A percentile compares a stretch with the other conserved stretches of the same genome.
Evolutionary conservation across 1,284 basidiomycete species (phyloP).

Genomic region (Puccinia triticina): DNA sequence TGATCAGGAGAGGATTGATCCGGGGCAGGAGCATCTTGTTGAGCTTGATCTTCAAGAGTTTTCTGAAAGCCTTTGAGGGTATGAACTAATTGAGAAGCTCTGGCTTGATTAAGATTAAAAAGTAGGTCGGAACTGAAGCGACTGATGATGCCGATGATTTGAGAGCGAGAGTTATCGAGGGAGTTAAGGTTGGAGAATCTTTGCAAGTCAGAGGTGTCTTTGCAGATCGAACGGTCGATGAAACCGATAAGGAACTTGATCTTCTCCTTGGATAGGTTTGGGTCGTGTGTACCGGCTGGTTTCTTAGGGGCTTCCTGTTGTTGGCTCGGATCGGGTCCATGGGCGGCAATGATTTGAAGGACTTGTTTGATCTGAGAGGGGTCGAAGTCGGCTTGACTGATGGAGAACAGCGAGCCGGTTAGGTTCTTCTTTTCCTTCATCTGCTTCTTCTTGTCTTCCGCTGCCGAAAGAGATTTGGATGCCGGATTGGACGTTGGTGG

Average conservation of each 20-base stretch:
- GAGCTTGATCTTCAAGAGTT: not conserved
- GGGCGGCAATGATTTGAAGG: slow-evolving; percentile 1
- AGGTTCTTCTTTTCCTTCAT: slow-evolving; percentile 4
- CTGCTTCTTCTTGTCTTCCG: not conserved
- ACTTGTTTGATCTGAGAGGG: slow-evolving; percentile 21
- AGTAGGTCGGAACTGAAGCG: not conserved
- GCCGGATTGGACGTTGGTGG: not conserved
- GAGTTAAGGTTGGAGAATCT: slow-evolving; percentile 41
- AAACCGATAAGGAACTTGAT: slow-evolving; percentile 52
- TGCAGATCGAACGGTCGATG: slow-evolving; percentile 54
- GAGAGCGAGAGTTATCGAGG: slow-evolving; percentile 6
- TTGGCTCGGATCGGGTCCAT: not conserved
- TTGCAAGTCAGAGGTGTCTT: slow-evolving; percentile 56
- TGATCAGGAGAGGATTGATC: not conserved
- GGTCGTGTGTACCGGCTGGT: not conserved
- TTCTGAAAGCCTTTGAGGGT: slow-evolving; percentile 17
- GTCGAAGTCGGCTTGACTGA: slow-evolving; percentile 20
- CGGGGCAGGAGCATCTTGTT: not conserved
- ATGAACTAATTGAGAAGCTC: slow-evolving; percentile 12
- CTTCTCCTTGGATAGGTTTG: not conserved
- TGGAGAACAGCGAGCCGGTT: slow-evolving; percentile 6
- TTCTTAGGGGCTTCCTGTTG: not conserved
- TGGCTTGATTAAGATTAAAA: slow-evolving; percentile 8
- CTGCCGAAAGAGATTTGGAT: not conserved
- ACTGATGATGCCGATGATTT: slow-evolving; percentile 22